Evolutionary conservation across 441 rosid genomes (phyloP).

Genomic region (Jatropha multifida): DNA sequence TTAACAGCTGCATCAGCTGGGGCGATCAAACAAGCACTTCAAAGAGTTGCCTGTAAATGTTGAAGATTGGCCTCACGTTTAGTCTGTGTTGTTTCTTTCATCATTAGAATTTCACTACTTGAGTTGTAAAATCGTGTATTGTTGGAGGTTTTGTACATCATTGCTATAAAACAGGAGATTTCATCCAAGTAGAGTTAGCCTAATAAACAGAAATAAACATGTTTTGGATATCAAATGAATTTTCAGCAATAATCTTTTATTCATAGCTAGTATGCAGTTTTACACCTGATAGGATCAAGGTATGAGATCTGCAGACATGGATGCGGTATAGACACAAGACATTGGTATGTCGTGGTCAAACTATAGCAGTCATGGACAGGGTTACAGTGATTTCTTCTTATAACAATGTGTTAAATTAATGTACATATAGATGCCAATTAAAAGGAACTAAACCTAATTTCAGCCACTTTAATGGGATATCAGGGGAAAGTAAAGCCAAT

Average conservation of each 20-base stretch:
- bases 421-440: neutral
- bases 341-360: too few relatives aligned
- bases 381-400: neutral
- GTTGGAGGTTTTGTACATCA: conserved; percentile 18
- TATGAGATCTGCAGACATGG: too few relatives aligned
- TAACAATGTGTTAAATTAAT: neutral
- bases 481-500: neutral
- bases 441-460: neutral
- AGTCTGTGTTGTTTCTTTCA: neutral
- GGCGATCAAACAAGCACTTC: conserved; percentile 57
- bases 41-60: conserved; percentile 53
- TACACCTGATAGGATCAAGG: neutral
- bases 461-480: neutral
- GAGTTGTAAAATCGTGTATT: conserved; percentile 20
- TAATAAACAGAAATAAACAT: conserved; percentile 17
- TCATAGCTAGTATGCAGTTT: neutral
- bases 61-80: conserved; percentile 22
- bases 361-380: too few relatives aligned
- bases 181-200: conserved; percentile 8
- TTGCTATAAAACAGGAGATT: conserved; percentile 5
- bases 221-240: neutral
- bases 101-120: conserved; percentile 14
- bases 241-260: neutral
- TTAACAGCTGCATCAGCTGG: conserved; percentile 35
- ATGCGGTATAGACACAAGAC: too few relatives aligned